Percentiles rank a stretch among this genome's conserved stretches.
Conservation (phyloP, 2,329 filamentous ascomycete species). For the Verticillium nonalfalfae region DNA sequence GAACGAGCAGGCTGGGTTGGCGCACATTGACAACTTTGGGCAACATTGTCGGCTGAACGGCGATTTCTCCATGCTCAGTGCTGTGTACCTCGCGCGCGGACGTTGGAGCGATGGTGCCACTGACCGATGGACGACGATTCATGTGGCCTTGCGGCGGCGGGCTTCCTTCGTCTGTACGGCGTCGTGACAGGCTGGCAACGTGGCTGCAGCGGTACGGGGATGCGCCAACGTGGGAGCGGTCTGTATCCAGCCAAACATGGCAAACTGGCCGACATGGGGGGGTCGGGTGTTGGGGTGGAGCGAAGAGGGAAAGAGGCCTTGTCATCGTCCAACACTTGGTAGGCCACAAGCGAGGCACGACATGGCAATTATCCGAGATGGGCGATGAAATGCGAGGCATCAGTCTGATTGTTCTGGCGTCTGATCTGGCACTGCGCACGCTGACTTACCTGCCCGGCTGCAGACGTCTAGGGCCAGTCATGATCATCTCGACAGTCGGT, state of each 20-base stretch:
- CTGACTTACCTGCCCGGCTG: background rate
- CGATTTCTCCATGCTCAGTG: background rate
- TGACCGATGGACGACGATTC: background rate
- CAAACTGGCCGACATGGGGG: background rate
- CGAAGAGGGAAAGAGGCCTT: background rate
- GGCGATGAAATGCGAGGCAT: background rate
- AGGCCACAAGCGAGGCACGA: background rate
- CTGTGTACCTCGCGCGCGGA: background rate
- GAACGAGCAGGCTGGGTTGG: background rate
- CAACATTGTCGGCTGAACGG: background rate
- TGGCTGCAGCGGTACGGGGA: background rate
- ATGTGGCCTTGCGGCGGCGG: background rate
- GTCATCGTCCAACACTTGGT: background rate
- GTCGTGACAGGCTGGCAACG: background rate
- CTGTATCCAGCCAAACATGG: background rate
- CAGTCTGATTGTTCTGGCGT: background rate
- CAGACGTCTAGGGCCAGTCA: background rate
- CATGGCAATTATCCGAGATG: background rate
- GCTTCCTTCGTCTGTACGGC: background rate
- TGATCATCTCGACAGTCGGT: background rate
- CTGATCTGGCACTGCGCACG: background rate
- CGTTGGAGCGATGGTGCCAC: background rate
- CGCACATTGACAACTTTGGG: background rate
- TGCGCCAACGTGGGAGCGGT: background rate
- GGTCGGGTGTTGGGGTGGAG: background rate